Base-by-base conservation (phyloP, 2,329 filamentous ascomycete species). In the Fusarium aywerte region DNA sequence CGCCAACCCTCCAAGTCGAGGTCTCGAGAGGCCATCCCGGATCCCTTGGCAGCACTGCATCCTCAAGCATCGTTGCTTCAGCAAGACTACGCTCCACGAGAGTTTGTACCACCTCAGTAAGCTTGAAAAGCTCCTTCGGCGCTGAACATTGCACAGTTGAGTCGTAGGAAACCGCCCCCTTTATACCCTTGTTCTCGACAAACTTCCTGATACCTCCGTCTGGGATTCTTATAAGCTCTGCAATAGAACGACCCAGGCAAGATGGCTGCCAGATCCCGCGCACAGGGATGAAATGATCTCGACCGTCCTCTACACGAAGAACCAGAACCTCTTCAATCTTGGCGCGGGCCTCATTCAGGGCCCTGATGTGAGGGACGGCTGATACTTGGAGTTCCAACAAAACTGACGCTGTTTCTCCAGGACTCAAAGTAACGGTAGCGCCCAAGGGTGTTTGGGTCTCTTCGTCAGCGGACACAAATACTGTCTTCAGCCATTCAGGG, bases 271-370 rank as follows among this genome's bases (percentile, higher is more conserved):
- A 99, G 2, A 80, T 82, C 0, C 87, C 96, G 23, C 87, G 89
- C 1, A 97, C 83, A 0, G 93, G 90, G 36, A 99, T 87, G 75
- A 99, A 99, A 75, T 98, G 92, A 72, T 99, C 96, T 45, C 93
- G 87, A 1, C 96, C 96, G 51, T 90, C 87, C 12, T 88, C 85
- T 7, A 99, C 92, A 1, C 93, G 89, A 10, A 99, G 83, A 3
- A 99, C 90, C 9, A 99, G 82, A 4, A 99, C 89, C 67, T 98
- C 93, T 65, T 98, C 95, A 0, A 99, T 81, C 9, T 81, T 81
- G 5, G 82, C 76, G 3, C 83, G 82, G 16, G 87, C 88, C 53
- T 90, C 84, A 69, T 98, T 98, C 35, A 99, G 83, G 3, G 84
- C 80, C 18, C 86, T 87, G 0, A 92, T 88, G 18, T 90, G 84